phyloP scores from a whole-genome alignment of 805 yeast species.

The Debaryomyces prosopidis region DNA sequence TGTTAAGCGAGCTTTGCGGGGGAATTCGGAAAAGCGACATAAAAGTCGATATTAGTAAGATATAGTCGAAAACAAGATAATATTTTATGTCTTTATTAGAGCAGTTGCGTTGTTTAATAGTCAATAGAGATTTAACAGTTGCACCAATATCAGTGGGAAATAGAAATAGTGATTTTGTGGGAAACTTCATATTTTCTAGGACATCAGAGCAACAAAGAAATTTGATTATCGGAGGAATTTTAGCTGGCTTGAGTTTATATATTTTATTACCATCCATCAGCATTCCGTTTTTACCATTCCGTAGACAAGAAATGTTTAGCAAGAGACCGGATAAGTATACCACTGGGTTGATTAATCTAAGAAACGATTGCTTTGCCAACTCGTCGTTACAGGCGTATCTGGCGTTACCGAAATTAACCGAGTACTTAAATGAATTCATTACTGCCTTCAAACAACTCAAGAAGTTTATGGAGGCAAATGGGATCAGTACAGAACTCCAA shows the following conservation, averaged over 20 bases:
- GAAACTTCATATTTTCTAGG: constrained; percentile 9
- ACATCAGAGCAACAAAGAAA: constrained; percentile 10
- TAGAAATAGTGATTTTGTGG: neutral
- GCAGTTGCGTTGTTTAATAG: constrained; percentile 13
- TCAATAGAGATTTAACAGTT: constrained; percentile 8
- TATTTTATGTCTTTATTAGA: constrained; percentile 10
- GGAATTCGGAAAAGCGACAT: constrained; percentile 2
- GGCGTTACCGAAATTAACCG: constrained; percentile 57
- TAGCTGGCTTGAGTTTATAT: constrained; percentile 13
- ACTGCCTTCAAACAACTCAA: constrained; percentile 23
- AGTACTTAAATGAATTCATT: constrained; percentile 50
- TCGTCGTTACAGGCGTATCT: constrained; percentile 80
- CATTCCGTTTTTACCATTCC: neutral
- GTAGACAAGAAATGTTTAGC: constrained; percentile 32
- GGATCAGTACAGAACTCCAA: constrained; percentile 15
- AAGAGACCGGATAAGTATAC: constrained; percentile 71
- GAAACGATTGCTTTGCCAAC: constrained; percentile 93
- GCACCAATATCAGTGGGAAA: neutral
- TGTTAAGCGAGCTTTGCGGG: constrained; percentile 1
- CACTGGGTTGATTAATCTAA: constrained; percentile 77
- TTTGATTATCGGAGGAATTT: constrained; percentile 10
- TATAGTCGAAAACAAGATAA: neutral
- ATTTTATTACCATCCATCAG: constrained; percentile 10
- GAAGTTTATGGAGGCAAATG: constrained; percentile 16
- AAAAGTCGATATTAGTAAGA: neutral